Evolutionary conservation across 2,329 filamentous ascomycete genomes (phyloP).

Genomic region (Exserohilum turcica): DNA sequence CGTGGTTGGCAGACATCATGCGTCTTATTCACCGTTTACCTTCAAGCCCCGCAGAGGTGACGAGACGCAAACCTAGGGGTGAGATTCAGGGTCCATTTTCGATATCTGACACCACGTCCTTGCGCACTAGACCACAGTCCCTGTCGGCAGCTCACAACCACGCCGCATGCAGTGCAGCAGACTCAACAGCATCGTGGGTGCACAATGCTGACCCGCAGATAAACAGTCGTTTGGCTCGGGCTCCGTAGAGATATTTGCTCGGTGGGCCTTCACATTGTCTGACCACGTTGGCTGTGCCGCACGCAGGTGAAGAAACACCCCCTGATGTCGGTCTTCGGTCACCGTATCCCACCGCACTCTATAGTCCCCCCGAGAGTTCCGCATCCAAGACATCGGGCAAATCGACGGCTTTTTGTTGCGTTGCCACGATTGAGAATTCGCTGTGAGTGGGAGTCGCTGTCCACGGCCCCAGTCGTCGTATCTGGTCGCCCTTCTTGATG

Average conservation of each 20-base stretch:
- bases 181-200: neutral
- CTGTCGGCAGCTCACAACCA: neutral
- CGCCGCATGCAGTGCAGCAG: neutral
- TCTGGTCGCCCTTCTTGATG: no score
- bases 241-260: neutral
- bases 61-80: neutral
- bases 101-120: no score
- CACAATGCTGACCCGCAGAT: neutral
- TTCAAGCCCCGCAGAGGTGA: neutral
- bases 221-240: neutral
- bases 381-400: neutral
- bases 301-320: neutral
- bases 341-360: neutral
- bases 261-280: neutral
- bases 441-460: no score
- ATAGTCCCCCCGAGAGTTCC: neutral
- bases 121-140: neutral
- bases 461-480: no score
- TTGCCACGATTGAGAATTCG: no score
- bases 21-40: neutral
- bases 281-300: slow-evolving; percentile 1
- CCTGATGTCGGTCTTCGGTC: neutral
- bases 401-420: no score
- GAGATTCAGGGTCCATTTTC: neutral
- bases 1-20: neutral